Base-by-base conservation (phyloP, 441 rosid genomes). In the Adansonia grandidieri region DNA sequence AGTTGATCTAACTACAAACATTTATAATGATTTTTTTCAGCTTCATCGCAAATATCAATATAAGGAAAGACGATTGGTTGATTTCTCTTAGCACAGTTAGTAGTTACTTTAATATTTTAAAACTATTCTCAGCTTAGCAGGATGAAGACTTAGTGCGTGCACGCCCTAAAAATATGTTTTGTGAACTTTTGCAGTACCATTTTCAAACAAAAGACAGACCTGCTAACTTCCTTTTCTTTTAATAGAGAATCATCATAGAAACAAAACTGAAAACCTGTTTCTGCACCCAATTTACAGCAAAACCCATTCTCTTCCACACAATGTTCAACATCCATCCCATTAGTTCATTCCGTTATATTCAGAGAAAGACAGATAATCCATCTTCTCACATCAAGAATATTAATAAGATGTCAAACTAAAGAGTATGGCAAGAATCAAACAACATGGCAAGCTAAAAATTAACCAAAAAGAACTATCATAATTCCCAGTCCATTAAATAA, bases 221-320 rank as follows among this genome's bases (percentile, higher is more conserved):
- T 11, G 40, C 40, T 28, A 22, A 48, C 11, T 20, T 48, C 13
- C 13, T 11, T 17, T 44, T 28, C 15, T 28, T 24, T 62, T 62
- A 28, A 5, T 44, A 44, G 53, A 67, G 24, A 67, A 67, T 51
- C n/a, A 5, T 67, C 45, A 67, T 47, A 17, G 53, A 44, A 45
- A 44, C 53, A 45, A 67, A 13, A 66, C 11, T 0, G 17, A 17
- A 42, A 63, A 17, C 24, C 51, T 17, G 51, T 66, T 66, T 66
- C 71, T 42, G 28, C 71, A 66, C 28, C n/a, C 32, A 20, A 45
- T 67, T 67, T 45, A 45, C 54, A 67, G 71, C 19, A 67, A 44
- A 67, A 20, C 48, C 9, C 32, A 9, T 45, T 48, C n/a, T 45
- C 45, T 40, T 68, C 40, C 57, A 13, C 24, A 47, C 9, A 3